Percentiles rank a stretch among this genome's conserved stretches.
Conservation (phyloP, 352 stramenopile species). For the Pythium rhizo-oryzae region DNA sequence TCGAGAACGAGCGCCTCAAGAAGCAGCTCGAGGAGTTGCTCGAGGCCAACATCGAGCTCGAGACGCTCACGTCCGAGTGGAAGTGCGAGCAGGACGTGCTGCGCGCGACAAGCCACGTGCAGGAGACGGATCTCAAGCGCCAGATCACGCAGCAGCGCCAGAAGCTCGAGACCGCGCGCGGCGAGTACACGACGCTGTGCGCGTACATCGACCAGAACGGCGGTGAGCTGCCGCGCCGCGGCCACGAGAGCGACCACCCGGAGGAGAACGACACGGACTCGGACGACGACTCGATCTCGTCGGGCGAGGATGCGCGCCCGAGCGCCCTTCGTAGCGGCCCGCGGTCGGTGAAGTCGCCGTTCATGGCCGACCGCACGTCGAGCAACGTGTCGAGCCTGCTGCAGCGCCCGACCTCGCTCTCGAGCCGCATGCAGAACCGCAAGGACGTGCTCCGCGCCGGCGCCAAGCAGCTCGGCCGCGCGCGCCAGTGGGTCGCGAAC, state of each 20-base stretch:
- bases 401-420: constrained; percentile 17
- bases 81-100: constrained; percentile 57
- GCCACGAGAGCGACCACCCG: constrained; percentile 10
- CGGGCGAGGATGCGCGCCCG: not conserved
- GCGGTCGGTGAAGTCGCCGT: constrained; percentile 14
- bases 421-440: constrained; percentile 12
- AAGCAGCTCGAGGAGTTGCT: constrained; percentile 60
- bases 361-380: constrained; percentile 22
- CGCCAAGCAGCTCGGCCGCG: constrained; percentile 45
- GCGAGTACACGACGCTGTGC: constrained; percentile 51
- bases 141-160: constrained; percentile 53
- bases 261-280: constrained; percentile 23
- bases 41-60: constrained; percentile 61
- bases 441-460: constrained; percentile 84
- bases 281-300: constrained; percentile 23
- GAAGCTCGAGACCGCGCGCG: constrained; percentile 42
- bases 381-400: constrained; percentile 28
- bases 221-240: constrained; percentile 9
- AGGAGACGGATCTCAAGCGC: constrained; percentile 59
- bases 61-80: constrained; percentile 60
- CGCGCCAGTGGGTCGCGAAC: constrained; percentile 16
- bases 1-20: constrained; percentile 62
- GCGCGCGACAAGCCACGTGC: constrained; percentile 56
- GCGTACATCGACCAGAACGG: constrained; percentile 53
- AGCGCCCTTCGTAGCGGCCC: not conserved